Evolutionary conservation across 164 flowering plant genomes (phyloP).

Genomic region (Piper longum): DNA sequence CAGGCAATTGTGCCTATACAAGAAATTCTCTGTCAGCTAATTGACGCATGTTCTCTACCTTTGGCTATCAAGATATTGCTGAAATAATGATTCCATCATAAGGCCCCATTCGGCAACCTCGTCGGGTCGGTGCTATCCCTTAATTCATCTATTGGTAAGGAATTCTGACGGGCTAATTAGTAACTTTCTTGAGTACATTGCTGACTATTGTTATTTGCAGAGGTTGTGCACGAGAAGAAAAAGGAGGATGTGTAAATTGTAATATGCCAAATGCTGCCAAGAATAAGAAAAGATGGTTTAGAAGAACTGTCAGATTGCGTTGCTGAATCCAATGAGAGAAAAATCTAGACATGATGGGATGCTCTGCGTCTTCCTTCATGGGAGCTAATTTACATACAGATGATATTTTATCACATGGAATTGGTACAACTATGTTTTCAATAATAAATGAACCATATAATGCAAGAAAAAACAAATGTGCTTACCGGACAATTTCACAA

Average conservation of each 20-base stretch:
- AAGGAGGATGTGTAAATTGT: conserved; percentile 80
- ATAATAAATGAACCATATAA: too few relatives aligned
- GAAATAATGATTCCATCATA: not conserved
- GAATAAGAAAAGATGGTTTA: not conserved
- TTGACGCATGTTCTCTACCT: too few relatives aligned
- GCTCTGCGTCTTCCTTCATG: not conserved
- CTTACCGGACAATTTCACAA: too few relatives aligned
- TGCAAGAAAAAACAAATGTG: too few relatives aligned
- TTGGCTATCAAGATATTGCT: too few relatives aligned
- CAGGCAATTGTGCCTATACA: too few relatives aligned
- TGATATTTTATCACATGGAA: too few relatives aligned
- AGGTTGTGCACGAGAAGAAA: conserved; percentile 75
- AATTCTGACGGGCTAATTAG: conserved; percentile 55
- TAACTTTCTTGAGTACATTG: conserved; percentile 21
- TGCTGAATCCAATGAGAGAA: not conserved
- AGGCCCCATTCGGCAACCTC: not conserved
- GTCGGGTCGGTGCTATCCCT: not conserved
- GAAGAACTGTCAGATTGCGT: not conserved
- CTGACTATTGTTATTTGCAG: conserved; percentile 13
- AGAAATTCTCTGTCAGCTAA: too few relatives aligned
- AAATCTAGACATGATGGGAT: not conserved
- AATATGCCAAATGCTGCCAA: conserved; percentile 82
- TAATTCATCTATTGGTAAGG: conserved; percentile 25
- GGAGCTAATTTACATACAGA: not conserved
- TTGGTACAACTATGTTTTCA: too few relatives aligned